Percentiles rank a stretch among this genome's conserved stretches.
Evolutionary conservation across 306 rosid species (phyloP).

Genomic region (Acacia crassicarpa): DNA sequence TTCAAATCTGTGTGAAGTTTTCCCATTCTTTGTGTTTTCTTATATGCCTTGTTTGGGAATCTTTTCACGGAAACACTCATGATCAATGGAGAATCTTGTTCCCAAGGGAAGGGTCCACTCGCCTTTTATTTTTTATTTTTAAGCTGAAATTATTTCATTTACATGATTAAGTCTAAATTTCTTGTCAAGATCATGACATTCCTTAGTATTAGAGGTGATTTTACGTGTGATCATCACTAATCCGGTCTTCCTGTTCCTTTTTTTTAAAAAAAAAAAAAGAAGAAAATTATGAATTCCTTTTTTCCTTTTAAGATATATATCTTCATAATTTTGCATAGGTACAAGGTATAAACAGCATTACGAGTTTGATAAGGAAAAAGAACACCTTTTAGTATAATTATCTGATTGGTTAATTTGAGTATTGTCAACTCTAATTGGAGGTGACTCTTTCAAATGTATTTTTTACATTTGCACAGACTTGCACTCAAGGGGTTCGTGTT

Average conservation of each 20-base stretch:
- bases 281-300: too few relatives aligned
- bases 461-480: too few relatives aligned
- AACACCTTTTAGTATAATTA: too few relatives aligned
- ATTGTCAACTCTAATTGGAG: too few relatives aligned
- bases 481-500: too few relatives aligned
- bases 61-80: conserved; percentile 20
- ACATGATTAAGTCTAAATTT: neutral
- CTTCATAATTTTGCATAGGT: neutral
- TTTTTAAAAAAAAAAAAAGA: too few relatives aligned
- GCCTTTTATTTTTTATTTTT: neutral
- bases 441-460: too few relatives aligned
- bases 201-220: neutral
- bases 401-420: too few relatives aligned
- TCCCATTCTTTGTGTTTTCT: neutral
- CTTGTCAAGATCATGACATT: neutral
- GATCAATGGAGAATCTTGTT: neutral
- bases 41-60: conserved; percentile 18
- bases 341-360: neutral
- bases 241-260: neutral
- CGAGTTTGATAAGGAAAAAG: neutral
- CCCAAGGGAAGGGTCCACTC: neutral
- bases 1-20: neutral
- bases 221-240: neutral
- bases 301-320: neutral
- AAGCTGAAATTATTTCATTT: neutral